Base-by-base conservation (phyloP, 2,329 filamentous ascomycete species). In the Alternaria tenuissima region DNA sequence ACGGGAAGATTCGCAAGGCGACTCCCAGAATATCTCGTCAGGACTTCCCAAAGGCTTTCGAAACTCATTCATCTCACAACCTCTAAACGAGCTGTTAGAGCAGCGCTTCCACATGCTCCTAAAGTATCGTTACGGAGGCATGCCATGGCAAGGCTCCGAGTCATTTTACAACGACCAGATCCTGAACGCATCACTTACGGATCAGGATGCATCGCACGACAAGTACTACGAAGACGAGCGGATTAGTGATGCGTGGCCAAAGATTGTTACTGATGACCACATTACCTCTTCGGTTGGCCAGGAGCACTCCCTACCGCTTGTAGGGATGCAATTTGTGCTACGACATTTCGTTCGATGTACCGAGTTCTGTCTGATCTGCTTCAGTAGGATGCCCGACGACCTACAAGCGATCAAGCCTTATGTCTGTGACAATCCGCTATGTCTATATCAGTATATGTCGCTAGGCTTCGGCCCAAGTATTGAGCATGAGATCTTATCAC, bases 301-400 rank as follows among this genome's bases (percentile, higher is more conserved):
- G n/a, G 59, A 74, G 12, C 70, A 82, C 46, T 88, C 86, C 1
- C 81, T 89, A 34, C 86, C 86, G 7, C 77, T 88, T 4, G 76
- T 87, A 3, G 83, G 82, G 1, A 91, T 92, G 84, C 91, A 96
- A 65, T 95, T 94, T 67, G 84, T 88, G 0, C 81, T 96, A 26
- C 88, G 89, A 1, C 91, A 93, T 69, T 88, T 97, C 61, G 86
- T 91, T 7, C 89, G 88, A 59, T 97, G 92, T 75, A 93, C 91
- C 0, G 89, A 95, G 55, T 96, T 94, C 76, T 97, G 94, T 76
- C 85, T 96, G 55, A 88, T 94, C 24, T 97, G 94, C 71, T 91
- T 96, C 76, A 86, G 86, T 66, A 89, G 85, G 66, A 84, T 92
- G 36, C 77, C 86, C 1, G 84, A 83, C 2, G 85, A 87, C 0